Evolutionary conservation across 192 early-diverging fungal genomes (phyloP).

Genomic region (Entomortierella lignicola): DNA sequence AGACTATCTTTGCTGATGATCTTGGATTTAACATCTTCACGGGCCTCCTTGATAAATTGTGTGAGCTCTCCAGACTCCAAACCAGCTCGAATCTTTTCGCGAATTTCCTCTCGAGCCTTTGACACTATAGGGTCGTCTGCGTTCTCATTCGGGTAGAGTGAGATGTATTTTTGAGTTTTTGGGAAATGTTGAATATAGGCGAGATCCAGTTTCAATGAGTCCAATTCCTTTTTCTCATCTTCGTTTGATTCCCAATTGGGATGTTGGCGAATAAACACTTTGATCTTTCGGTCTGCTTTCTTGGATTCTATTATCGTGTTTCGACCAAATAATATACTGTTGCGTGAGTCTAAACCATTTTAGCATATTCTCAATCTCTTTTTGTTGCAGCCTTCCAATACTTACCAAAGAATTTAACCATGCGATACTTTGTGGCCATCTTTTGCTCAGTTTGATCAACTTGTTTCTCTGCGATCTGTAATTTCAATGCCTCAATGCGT

Average conservation of each 20-base stretch:
- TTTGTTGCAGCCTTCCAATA: too few species aligned
- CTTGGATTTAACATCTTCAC: constrained; percentile 45
- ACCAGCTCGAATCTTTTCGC: constrained; percentile 41
- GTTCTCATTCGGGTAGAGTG: constrained; percentile 54
- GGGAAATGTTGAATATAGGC: constrained; percentile 58
- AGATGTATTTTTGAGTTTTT: constrained; percentile 54
- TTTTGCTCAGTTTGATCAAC: constrained; percentile 56
- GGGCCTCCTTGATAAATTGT: constrained; percentile 30
- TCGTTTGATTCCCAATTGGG: constrained; percentile 26
- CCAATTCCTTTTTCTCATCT: constrained; percentile 35
- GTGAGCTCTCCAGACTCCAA: constrained; percentile 29
- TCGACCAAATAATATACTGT: background rate
- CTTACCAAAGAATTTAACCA: constrained; percentile 63
- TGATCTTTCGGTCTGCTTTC: constrained; percentile 58
- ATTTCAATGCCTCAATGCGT: constrained; percentile 56
- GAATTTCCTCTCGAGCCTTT: constrained; percentile 33
- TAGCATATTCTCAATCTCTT: too few species aligned
- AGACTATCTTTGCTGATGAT: constrained; percentile 32
- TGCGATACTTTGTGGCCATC: constrained; percentile 59
- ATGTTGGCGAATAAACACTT: constrained; percentile 41
- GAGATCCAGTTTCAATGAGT: constrained; percentile 47
- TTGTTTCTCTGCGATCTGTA: constrained; percentile 55
- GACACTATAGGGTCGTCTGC: constrained; percentile 30
- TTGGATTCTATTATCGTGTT: constrained; percentile 49
- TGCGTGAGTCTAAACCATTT: too few species aligned